Evolutionary conservation across 106 monocot species (phyloP).

Genomic region (Dendrobium huoshanense): DNA sequence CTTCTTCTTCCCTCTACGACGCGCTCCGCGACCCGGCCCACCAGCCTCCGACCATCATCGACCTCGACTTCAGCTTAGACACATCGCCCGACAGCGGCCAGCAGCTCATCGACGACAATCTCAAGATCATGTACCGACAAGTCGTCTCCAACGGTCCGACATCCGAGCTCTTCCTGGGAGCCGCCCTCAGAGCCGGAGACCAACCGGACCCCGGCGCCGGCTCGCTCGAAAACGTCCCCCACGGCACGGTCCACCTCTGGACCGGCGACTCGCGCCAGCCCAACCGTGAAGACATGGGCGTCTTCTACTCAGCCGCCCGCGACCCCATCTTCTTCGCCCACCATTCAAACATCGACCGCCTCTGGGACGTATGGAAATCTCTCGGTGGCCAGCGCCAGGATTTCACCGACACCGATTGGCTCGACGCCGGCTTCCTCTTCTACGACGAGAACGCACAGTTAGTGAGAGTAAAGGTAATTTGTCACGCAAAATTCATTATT

Average conservation of each 20-base stretch:
- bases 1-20: slow-evolving; percentile 19
- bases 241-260: slow-evolving; percentile 14
- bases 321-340: slow-evolving; percentile 27
- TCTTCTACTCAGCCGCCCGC: slow-evolving; percentile 14
- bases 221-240: slow-evolving; percentile 11
- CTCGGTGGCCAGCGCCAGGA: slow-evolving; percentile 14
- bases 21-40: slow-evolving; percentile 8
- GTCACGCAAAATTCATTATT: no score
- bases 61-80: slow-evolving; percentile 10
- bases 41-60: slow-evolving; percentile 10
- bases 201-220: slow-evolving; percentile 10
- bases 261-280: slow-evolving; percentile 11
- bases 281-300: slow-evolving; percentile 23
- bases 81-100: neutral
- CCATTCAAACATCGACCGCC: slow-evolving; percentile 22
- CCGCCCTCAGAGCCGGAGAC: slow-evolving; percentile 1
- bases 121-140: slow-evolving; percentile 15
- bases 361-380: slow-evolving; percentile 19
- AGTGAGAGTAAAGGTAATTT: slow-evolving; percentile 17
- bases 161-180: slow-evolving; percentile 20
- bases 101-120: slow-evolving; percentile 2
- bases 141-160: slow-evolving; percentile 17
- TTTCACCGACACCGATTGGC: slow-evolving; percentile 30
- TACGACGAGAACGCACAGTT: slow-evolving; percentile 35
- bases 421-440: slow-evolving; percentile 31